Conservation (phyloP, 2,329 filamentous ascomycete genomes). For the Sarocladium oryzae region DNA sequence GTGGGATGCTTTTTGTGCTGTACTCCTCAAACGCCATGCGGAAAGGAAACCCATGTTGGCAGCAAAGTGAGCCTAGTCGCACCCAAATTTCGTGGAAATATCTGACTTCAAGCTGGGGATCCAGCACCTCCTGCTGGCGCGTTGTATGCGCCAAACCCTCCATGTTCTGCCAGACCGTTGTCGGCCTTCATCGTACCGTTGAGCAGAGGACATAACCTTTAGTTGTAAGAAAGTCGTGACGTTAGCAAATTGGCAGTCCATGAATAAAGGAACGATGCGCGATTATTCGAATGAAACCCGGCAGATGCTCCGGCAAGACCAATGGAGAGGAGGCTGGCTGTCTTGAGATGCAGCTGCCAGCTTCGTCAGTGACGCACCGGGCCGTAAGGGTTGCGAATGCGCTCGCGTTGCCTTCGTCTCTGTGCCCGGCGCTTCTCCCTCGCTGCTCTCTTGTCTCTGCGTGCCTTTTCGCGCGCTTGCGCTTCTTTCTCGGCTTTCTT, state of each 20-base stretch:
- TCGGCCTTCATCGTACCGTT: constrained; percentile 71
- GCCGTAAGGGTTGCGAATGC: neutral
- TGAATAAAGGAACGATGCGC: neutral
- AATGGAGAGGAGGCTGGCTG: neutral
- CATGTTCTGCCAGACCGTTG: constrained; percentile 47
- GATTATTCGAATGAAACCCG: no score
- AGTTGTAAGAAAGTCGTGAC: neutral
- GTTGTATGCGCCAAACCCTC: constrained; percentile 52
- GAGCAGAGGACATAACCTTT: constrained; percentile 74
- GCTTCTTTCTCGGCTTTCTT: constrained; percentile 9
- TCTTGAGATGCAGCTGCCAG: neutral
- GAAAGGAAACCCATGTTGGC: neutral
- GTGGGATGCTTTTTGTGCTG: no score
- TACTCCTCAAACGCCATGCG: neutral
- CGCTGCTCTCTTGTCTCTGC: neutral
- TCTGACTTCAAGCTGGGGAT: constrained; percentile 4
- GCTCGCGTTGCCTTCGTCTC: neutral
- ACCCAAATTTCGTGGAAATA: no score
- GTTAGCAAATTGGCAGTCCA: constrained; percentile 10
- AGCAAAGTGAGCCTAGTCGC: no score
- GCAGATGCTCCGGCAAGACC: no score
- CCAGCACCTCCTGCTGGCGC: constrained; percentile 17
- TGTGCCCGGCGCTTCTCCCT: neutral
- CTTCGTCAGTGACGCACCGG: neutral
- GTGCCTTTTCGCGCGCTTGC: neutral